Evolutionary conservation across 192 early-diverging fungal species (phyloP).

Genomic region (Entomortierella chlamydospora): DNA sequence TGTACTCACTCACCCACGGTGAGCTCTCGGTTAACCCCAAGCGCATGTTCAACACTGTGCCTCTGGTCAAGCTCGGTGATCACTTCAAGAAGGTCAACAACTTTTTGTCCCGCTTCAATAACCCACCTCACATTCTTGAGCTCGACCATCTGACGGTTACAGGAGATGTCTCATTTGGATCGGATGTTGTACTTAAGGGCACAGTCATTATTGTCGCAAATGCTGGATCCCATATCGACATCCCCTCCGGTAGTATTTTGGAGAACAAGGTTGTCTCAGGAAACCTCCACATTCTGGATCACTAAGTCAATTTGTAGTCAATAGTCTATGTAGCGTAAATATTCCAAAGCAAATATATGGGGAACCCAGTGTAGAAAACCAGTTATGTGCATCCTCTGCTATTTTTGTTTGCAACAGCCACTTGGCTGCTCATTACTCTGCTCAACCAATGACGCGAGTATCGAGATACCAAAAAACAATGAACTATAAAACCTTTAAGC

Average conservation of each 20-base stretch:
- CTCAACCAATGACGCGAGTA: too few relatives aligned
- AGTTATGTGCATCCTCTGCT: too few relatives aligned
- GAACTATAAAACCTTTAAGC: too few relatives aligned
- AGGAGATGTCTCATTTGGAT: conserved; percentile 98
- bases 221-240: conserved; percentile 96
- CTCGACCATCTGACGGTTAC: conserved; percentile 98
- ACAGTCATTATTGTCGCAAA: conserved; percentile 99
- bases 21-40: conserved; percentile 93
- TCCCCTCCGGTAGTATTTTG: conserved; percentile 92
- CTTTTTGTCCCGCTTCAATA: conserved; percentile 92
- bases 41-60: conserved; percentile 92
- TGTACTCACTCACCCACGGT: conserved; percentile 95
- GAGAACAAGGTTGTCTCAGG: conserved; percentile 99
- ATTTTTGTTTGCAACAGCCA: too few relatives aligned
- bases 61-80: conserved; percentile 96
- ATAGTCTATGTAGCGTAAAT: background rate
- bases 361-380: background rate
- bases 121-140: conserved; percentile 94
- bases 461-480: too few relatives aligned
- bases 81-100: conserved; percentile 97
- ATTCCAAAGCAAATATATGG: background rate
- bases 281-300: conserved; percentile 89
- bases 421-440: too few relatives aligned
- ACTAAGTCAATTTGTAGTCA: conserved; percentile 57
- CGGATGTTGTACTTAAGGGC: conserved; percentile 88